Base-by-base conservation (phyloP, 306 rosid genomes). In the Fagus sylvatica region DNA sequence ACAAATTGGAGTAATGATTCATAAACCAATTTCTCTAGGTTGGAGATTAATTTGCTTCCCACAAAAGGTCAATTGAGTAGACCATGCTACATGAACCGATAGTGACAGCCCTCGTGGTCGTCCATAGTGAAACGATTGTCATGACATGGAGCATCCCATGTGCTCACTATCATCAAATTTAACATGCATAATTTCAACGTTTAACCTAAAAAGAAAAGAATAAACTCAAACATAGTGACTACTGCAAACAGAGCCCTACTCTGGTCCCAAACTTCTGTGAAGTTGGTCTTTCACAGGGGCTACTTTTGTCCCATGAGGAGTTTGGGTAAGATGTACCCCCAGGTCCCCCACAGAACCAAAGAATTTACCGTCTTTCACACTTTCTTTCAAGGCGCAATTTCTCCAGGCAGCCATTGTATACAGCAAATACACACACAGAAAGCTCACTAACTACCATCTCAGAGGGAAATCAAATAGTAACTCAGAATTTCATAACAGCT, bases 21-120 rank as follows among this genome's bases (percentile, higher is more conserved):
- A 17, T 5, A 6, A 53, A 30, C 42, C 71, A 28, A 22, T 49
- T 75, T 49, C 71, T 48, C 48, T 40, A 10, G 37, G 4, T 53
- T 28, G 65, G 55, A 67, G 54, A 40, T 4, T 30, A 53, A 53
- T 6, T 57, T 66, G 33, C 51, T 42, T 53, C 70, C 30, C 28
- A 67, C 16, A 37, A 12, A 48, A 9, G 19, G 46, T 22, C 36
- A 57, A 33, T 9, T 17, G 51, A 46, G 81, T 3, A 57, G 81
- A 67, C 61, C 81, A 69, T 19, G 16, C n/a, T 54, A 28, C 74
- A 53, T 15, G 51, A 34, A 49, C 62, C 15, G 39, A 76, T n/a
- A 30, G 53, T 2, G 53, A 67, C 73, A 76, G 32, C 54, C 28
- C 55, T 53, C 43, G 60, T 67, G 71, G 12, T 40, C 53, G 57